Conservation (phyloP, 2,329 filamentous ascomycete genomes). For the Lasiodiplodia sp. region DNA sequence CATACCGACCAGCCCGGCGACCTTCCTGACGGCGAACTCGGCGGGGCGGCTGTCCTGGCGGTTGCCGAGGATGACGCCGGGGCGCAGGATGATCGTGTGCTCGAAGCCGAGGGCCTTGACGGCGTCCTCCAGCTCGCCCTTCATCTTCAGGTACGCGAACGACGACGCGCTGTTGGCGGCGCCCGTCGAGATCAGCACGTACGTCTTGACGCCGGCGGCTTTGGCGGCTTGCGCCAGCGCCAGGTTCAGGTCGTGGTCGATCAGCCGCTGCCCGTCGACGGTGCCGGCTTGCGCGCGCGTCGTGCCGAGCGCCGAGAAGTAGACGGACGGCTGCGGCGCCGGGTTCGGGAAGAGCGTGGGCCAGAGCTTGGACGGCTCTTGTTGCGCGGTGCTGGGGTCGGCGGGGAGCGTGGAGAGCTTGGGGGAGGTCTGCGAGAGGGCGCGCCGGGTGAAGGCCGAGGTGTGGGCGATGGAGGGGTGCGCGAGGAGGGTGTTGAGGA, state of each 20-base stretch:
- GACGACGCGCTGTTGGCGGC: slow-evolving; percentile 60
- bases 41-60: slow-evolving; percentile 67
- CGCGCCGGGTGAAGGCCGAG: slow-evolving; percentile 71
- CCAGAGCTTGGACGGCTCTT: slow-evolving; percentile 65
- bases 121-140: slow-evolving; percentile 83
- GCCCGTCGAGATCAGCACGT: slow-evolving; percentile 75
- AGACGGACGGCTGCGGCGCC: slow-evolving; percentile 64
- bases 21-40: slow-evolving; percentile 63
- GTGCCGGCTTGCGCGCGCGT: slow-evolving; percentile 78
- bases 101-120: slow-evolving; percentile 77
- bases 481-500: slow-evolving; percentile 70
- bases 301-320: slow-evolving; percentile 82
- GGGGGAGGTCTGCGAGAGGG: slow-evolving; percentile 59
- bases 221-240: slow-evolving; percentile 79
- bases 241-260: slow-evolving; percentile 87
- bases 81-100: slow-evolving; percentile 75
- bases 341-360: slow-evolving; percentile 63
- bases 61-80: slow-evolving; percentile 77
- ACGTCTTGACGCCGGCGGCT: slow-evolving; percentile 73
- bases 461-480: slow-evolving; percentile 62
- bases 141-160: slow-evolving; percentile 73
- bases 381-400: slow-evolving; percentile 55
- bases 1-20: slow-evolving; percentile 64
- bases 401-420: slow-evolving; percentile 71
- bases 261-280: slow-evolving; percentile 80